Evolutionary conservation across 163 green algal species (phyloP).

Genomic region (Chloromonas sp.): DNA sequence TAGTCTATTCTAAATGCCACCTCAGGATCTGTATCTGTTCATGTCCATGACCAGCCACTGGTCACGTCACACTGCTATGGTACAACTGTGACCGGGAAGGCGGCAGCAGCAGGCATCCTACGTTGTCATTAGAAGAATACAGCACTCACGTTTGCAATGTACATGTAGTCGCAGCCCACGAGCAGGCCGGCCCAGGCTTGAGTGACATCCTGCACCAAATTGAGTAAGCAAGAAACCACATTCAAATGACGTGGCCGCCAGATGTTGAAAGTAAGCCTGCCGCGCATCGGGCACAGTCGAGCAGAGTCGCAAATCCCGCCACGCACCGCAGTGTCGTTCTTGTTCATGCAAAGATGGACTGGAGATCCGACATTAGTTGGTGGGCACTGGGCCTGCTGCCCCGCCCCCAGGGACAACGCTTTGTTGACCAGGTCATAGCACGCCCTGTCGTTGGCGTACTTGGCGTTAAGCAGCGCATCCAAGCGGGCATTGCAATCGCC

Average conservation of each 20-base stretch:
- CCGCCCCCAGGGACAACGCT: neutral
- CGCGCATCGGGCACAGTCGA: too few species aligned
- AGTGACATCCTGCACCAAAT: neutral
- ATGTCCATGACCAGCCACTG: neutral
- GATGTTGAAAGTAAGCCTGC: too few species aligned
- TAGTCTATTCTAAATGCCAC: too few species aligned
- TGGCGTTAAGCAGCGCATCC: too few species aligned
- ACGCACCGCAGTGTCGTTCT: neutral
- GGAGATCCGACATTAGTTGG: neutral
- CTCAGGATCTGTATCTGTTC: too few species aligned
- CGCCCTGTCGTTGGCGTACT: neutral
- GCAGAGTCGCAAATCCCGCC: too few species aligned
- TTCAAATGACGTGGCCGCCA: too few species aligned
- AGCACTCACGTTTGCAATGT: neutral
- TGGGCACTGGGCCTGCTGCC: neutral
- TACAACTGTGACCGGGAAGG: neutral
- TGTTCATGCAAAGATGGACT: slow-evolving; percentile 2
- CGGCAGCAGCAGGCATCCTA: neutral
- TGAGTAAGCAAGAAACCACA: too few species aligned
- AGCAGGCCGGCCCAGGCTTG: neutral
- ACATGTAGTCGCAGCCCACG: neutral
- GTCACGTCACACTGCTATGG: neutral
- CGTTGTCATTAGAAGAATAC: neutral
- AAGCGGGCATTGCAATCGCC: too few species aligned
- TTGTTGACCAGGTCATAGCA: neutral